Percentiles rank a stretch among this genome's conserved stretches.
Evolutionary conservation across 331 rosid genomes (phyloP).

Genomic region (Malus hybrid): DNA sequence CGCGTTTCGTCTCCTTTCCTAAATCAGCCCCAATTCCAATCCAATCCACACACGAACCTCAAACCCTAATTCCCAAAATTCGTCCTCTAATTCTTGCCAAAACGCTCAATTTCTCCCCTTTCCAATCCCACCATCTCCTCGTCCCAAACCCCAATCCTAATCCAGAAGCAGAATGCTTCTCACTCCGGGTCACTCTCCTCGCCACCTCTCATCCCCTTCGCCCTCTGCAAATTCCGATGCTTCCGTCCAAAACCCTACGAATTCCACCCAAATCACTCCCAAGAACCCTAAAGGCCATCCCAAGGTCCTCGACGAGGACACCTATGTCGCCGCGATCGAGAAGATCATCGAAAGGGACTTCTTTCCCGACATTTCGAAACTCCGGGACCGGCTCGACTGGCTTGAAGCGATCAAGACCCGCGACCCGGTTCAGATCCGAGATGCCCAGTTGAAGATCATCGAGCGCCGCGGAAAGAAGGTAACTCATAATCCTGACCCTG

Average conservation of each 20-base stretch:
- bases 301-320: conserved; percentile 72
- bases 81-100: background rate
- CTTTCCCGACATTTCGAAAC: conserved; percentile 94
- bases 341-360: conserved; percentile 91
- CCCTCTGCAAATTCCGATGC: conserved; percentile 36
- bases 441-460: conserved; percentile 84
- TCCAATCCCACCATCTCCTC: background rate
- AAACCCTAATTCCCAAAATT: background rate
- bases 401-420: conserved; percentile 71
- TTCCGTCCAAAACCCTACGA: conserved; percentile 24
- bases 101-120: background rate
- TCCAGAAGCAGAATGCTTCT: conserved; percentile 50
- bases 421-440: conserved; percentile 79
- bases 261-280: conserved; percentile 24
- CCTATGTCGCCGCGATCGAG: conserved; percentile 77
- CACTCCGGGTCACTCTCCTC: conserved; percentile 93
- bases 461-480: conserved; percentile 75
- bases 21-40: background rate
- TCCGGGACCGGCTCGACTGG: conserved; percentile 93
- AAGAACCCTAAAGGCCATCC: conserved; percentile 19
- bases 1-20: background rate
- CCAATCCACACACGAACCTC: background rate
- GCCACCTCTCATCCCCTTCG: conserved; percentile 73
- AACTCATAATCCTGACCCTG: conserved; percentile 27
- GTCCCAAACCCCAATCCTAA: conserved; percentile 1